A percentile compares a stretch with the other conserved stretches of the same genome.
phyloP scores from a whole-genome alignment of 2,329 filamentous ascomycete genomes.

The Thielaviopsis punctulata region DNA sequence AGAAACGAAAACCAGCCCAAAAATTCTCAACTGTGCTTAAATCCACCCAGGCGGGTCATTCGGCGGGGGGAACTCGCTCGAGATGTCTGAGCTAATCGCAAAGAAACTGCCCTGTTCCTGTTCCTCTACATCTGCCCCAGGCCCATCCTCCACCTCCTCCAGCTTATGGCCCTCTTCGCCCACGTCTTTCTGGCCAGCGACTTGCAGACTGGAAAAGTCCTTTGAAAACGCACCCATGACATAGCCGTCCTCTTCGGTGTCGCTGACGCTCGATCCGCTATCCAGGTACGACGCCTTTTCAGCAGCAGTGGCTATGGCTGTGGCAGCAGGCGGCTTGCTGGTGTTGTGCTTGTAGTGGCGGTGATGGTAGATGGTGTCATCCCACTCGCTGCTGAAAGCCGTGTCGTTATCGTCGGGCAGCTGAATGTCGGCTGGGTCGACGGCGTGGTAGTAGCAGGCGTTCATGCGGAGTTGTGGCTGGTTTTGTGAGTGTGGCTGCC shows the following conservation, averaged over 20 bases:
- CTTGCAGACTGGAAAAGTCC: background rate
- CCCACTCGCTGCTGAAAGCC: background rate
- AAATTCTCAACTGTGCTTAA: background rate
- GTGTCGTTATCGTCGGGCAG: background rate
- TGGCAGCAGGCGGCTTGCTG: no score
- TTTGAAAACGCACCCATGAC: background rate
- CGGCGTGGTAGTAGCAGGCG: background rate
- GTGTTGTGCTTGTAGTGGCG: background rate
- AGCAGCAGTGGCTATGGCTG: background rate
- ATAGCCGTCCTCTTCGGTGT: background rate
- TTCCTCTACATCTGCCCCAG: background rate
- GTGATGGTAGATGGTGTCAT: background rate
- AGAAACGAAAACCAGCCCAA: background rate
- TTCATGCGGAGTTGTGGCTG: background rate
- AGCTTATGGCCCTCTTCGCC: background rate
- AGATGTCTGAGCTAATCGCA: background rate
- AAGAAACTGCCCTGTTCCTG: background rate
- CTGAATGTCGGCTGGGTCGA: background rate
- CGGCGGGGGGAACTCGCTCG: background rate
- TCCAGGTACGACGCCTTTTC: background rate
- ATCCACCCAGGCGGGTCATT: background rate
- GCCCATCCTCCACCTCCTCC: background rate
- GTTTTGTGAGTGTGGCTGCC: no score
- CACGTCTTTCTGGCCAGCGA: background rate
- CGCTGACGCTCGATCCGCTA: background rate